Evolutionary conservation across 495 filamentous ascomycete species (phyloP).

Genomic region (Hypoxylon intermedium): DNA sequence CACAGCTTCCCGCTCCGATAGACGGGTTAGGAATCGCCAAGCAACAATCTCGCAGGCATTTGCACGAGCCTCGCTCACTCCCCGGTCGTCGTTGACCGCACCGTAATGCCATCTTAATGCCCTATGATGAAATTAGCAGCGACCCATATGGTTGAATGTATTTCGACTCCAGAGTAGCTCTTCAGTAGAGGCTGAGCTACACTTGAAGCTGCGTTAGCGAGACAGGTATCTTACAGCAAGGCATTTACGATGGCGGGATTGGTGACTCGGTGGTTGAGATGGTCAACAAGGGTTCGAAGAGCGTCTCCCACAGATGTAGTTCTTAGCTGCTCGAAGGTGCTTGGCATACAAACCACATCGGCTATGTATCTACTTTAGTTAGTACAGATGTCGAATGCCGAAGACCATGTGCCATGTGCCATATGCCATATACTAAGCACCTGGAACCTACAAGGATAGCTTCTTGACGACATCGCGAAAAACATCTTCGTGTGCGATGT

Average conservation of each 20-base stretch:
- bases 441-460: constrained; percentile 63
- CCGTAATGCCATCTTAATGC: constrained; percentile 83
- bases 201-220: too few relatives aligned
- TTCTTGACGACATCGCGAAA: constrained; percentile 73
- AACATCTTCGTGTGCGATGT: constrained; percentile 67
- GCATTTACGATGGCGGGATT: constrained; percentile 80
- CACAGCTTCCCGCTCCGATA: constrained; percentile 81
- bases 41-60: constrained; percentile 91
- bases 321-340: constrained; percentile 81
- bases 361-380: constrained; percentile 65
- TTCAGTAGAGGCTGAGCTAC: too few relatives aligned
- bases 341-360: constrained; percentile 68
- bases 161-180: too few relatives aligned
- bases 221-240: constrained; percentile 68
- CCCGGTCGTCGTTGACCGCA: constrained; percentile 68
- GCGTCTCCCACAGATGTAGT: constrained; percentile 68
- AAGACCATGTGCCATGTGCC: too few relatives aligned
- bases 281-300: constrained; percentile 69
- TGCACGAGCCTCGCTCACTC: constrained; percentile 76
- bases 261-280: constrained; percentile 68
- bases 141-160: not conserved
- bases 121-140: constrained; percentile 49
- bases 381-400: constrained; percentile 16
- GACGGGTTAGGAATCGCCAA: constrained; percentile 81
- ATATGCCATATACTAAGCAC: not conserved